Evolutionary conservation across 2,329 filamentous ascomycete species (phyloP).

Genomic region (Colletotrichum sansevieriae): DNA sequence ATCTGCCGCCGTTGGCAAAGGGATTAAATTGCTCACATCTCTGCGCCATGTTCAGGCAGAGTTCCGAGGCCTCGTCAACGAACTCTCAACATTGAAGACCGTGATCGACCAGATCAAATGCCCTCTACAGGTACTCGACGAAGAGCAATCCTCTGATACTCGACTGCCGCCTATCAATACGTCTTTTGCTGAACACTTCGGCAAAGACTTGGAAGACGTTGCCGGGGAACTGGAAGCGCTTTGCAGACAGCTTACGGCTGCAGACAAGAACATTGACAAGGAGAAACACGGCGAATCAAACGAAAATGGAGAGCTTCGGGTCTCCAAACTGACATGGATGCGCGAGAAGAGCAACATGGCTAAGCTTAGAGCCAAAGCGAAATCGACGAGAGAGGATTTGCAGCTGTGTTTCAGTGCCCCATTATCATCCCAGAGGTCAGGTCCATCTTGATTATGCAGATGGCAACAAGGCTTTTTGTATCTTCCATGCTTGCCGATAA

Average conservation of each 20-base stretch:
- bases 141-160: neutral
- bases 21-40: slow-evolving; percentile 12
- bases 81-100: neutral
- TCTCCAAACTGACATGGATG: too few relatives aligned
- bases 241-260: neutral
- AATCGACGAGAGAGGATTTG: too few relatives aligned
- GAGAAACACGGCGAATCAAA: too few relatives aligned
- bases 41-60: slow-evolving; percentile 21
- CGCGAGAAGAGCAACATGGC: too few relatives aligned
- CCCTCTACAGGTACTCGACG: slow-evolving; percentile 3
- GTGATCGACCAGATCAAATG: slow-evolving; percentile 17
- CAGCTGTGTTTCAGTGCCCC: too few relatives aligned
- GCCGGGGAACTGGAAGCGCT: slow-evolving; percentile 5
- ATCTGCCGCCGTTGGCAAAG: slow-evolving; percentile 3
- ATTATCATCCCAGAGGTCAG: too few relatives aligned
- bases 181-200: neutral
- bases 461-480: too few relatives aligned
- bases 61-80: slow-evolving; percentile 22
- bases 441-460: too few relatives aligned
- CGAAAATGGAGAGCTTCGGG: too few relatives aligned
- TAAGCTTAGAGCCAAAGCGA: too few relatives aligned
- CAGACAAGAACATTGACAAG: too few relatives aligned
- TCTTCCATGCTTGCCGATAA: neutral
- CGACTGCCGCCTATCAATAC: neutral
- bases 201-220: neutral